Evolutionary conservation across 306 rosid genomes (phyloP), one percentile per base, ranked within the genome.

Genomic region (Acacia melanoxylon): DNA sequence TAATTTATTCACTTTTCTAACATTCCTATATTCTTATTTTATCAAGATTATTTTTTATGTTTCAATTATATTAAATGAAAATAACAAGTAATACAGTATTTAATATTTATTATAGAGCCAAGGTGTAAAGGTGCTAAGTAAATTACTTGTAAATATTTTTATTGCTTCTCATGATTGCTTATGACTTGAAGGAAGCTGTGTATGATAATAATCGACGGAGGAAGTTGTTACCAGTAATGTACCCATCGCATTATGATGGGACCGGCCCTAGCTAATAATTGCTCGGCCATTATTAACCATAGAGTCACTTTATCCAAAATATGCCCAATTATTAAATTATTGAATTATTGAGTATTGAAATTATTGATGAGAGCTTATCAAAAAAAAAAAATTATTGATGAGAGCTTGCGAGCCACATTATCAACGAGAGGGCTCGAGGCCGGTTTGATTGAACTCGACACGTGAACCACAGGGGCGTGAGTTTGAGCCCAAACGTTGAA

Each of bases 251-350:
- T 61, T 68, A 51, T 45, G 40, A 59, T 61, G 78, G 74, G 74
- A 24, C 85, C 82, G 19, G 61, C 78, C 31, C 8, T 45, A 49
- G 27, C 37, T 42, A 83, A 78, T 83, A 48, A 83, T 78, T 72
- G 62, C 6, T 46, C 40, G 27, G 15, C n/a, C 58, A 69, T 17
- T 70, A 16, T 76, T 31, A 56, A 67, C 68, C 58, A 49, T 33
- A 12, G 68, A 17, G 33, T 12, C 46, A 15, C 9, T 6, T 20
- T 52, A 25, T 81, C 80, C 66, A 25, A 37, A 41, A 5, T 22
- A n/a, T 22, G 80, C 46, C 8, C 78, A 65, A 74, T 83, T 77
- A 78, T 73, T 59, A 5, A 15, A 58, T 58, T 58, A 22, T 10
- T 56, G 27, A 24, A 59, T 59, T 59, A 61, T 61, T 24, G 67